A percentile compares a stretch with the other conserved stretches of the same genome.
These are phyloP conservation scores for Candida ipomoeae DNA, from an alignment of 805 yeast species.

Conservation along the genomic window DNA sequence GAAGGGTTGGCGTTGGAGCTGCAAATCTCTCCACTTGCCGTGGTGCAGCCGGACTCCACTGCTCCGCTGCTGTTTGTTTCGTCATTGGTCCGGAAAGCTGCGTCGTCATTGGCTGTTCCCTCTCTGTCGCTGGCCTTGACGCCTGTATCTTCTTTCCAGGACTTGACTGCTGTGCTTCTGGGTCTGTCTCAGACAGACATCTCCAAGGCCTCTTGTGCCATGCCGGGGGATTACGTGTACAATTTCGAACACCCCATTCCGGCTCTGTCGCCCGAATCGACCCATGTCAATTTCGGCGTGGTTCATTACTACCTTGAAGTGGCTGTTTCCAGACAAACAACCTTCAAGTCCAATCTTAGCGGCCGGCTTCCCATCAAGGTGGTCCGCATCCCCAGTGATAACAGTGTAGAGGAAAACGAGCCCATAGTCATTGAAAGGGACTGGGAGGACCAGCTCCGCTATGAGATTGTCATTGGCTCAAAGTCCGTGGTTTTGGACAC, in stretches of 20 bases:
- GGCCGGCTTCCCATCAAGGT: slow-evolving; percentile 63
- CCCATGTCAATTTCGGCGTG: slow-evolving; percentile 73
- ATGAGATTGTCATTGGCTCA: slow-evolving; percentile 87
- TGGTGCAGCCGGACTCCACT: slow-evolving; percentile 21
- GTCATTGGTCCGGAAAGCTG: slow-evolving; percentile 24
- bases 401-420: slow-evolving; percentile 81
- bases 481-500: slow-evolving; percentile 84
- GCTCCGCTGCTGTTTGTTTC: slow-evolving; percentile 20
- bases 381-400: slow-evolving; percentile 72
- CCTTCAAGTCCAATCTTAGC: slow-evolving; percentile 72
- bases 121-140: slow-evolving; percentile 16
- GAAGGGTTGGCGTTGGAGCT: slow-evolving; percentile 3
- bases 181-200: slow-evolving; percentile 36
- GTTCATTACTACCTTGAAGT: slow-evolving; percentile 72
- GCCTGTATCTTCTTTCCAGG: slow-evolving; percentile 22
- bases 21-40: slow-evolving; percentile 36
- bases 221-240: slow-evolving; percentile 87
- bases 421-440: slow-evolving; percentile 87
- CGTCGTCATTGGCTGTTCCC: slow-evolving; percentile 22
- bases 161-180: slow-evolving; percentile 22
- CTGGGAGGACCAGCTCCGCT: slow-evolving; percentile 90
- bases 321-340: slow-evolving; percentile 68
- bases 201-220: slow-evolving; percentile 17
- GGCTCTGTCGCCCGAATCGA: slow-evolving; percentile 76
- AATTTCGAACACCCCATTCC: slow-evolving; percentile 88